Conservation (phyloP, 2,329 filamentous ascomycete genomes). For the Monilinia aucupariae region DNA sequence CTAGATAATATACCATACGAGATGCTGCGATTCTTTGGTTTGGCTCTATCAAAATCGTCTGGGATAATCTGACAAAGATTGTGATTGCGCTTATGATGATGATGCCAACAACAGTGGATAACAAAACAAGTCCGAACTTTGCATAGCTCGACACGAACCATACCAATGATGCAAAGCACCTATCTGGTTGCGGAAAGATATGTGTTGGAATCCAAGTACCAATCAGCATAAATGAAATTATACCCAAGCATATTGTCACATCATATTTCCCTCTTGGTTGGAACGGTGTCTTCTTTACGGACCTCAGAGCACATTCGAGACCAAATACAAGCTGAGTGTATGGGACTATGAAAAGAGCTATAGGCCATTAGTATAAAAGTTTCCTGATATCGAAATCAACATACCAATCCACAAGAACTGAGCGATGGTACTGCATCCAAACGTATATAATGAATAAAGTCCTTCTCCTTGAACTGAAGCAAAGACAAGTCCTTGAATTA, state of each 20-base stretch:
- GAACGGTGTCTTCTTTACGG: conserved; percentile 51
- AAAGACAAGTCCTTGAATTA: conserved; percentile 54
- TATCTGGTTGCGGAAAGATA: conserved; percentile 49
- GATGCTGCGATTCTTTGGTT: conserved; percentile 59
- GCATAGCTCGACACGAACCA: conserved; percentile 61
- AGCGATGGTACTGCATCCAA: conserved; percentile 49
- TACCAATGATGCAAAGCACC: conserved; percentile 62
- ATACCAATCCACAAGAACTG: conserved; percentile 57
- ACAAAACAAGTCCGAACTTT: conserved; percentile 49
- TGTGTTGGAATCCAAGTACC: conserved; percentile 55
- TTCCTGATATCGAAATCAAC: conserved; percentile 14
- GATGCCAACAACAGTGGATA: conserved; percentile 46
- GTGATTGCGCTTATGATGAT: conserved; percentile 47
- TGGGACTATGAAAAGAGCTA: conserved; percentile 62
- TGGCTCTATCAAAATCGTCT: conserved; percentile 49
- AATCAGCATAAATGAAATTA: conserved; percentile 48
- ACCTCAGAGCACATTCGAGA: conserved; percentile 54
- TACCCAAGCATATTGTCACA: conserved; percentile 50
- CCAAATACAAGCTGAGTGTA: conserved; percentile 62
- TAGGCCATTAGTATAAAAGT: conserved; percentile 29
- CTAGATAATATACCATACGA: conserved; percentile 61
- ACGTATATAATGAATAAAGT: conserved; percentile 45
- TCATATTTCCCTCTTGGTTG: conserved; percentile 55
- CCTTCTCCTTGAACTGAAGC: conserved; percentile 52
- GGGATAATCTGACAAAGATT: conserved; percentile 54